Evolutionary conservation across 2,329 filamentous ascomycete species (phyloP).

Genomic region (Cytospora schulzeri): DNA sequence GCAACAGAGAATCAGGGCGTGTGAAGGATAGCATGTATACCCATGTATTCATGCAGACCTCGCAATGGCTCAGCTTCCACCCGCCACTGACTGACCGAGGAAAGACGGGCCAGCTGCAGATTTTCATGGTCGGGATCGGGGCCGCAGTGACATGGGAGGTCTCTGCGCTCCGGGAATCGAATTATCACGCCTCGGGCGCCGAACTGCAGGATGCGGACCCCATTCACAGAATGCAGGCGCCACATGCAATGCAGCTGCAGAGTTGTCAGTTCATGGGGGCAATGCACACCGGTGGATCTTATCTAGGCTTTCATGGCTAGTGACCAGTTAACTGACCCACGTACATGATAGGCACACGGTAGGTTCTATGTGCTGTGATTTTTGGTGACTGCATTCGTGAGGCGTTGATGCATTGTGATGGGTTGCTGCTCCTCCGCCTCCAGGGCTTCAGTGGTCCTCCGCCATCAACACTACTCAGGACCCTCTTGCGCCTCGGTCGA

Average conservation of each 20-base stretch:
- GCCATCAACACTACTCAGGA: not conserved
- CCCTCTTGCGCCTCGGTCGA: not conserved
- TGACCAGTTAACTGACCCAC: too few species aligned
- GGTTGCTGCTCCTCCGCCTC: not conserved
- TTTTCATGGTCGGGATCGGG: constrained; percentile 1
- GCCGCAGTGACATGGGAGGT: constrained; percentile 15
- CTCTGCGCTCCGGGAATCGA: constrained; percentile 13
- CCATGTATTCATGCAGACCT: not conserved
- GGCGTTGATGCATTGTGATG: not conserved
- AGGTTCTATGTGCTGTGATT: not conserved
- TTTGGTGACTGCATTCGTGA: not conserved
- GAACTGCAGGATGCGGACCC: constrained; percentile 13
- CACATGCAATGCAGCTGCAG: not conserved
- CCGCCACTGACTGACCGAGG: not conserved
- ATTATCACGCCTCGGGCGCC: constrained; percentile 11
- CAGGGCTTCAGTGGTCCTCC: not conserved
- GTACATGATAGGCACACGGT: not conserved
- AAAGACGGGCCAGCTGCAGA: constrained; percentile 1
- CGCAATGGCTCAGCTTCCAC: not conserved
- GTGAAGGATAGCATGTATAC: too few species aligned
- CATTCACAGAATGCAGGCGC: constrained; percentile 13
- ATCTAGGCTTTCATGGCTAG: not conserved
- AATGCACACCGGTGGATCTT: not conserved
- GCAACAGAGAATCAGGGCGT: not conserved
- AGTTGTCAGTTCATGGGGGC: not conserved